Conservation (phyloP, 139 green algal species). For the Picochlorum sp. region DNA sequence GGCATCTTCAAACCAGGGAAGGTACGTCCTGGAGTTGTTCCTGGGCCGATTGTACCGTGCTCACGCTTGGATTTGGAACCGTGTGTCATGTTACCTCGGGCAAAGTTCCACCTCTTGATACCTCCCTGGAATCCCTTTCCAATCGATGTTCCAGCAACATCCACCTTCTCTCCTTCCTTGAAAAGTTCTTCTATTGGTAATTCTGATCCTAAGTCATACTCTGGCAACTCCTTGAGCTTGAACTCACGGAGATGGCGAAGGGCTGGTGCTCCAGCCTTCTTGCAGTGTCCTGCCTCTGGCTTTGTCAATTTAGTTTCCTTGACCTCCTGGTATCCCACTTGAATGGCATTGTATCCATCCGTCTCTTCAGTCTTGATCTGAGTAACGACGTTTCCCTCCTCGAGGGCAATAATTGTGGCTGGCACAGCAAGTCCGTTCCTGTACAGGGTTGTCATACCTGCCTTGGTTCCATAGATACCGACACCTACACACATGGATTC, state of each 20-base stretch:
- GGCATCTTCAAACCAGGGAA: conserved; percentile 93
- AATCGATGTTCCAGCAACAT: conserved; percentile 82
- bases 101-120: conserved; percentile 92
- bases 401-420: conserved; percentile 85
- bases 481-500: conserved; percentile 2
- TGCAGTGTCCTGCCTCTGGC: conserved; percentile 87
- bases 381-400: conserved; percentile 88
- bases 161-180: conserved; percentile 84
- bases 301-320: conserved; percentile 77
- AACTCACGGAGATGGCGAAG: conserved; percentile 88
- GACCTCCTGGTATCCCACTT: conserved; percentile 71
- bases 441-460: conserved; percentile 86
- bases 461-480: conserved; percentile 78
- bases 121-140: conserved; percentile 90
- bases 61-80: conserved; percentile 93
- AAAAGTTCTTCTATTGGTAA: conserved; percentile 83
- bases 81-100: conserved; percentile 94
- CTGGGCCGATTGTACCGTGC: conserved; percentile 86
- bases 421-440: conserved; percentile 71
- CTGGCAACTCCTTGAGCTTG: conserved; percentile 58
- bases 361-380: conserved; percentile 85
- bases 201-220: conserved; percentile 69
- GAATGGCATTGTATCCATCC: conserved; percentile 91
- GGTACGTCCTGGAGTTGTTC: conserved; percentile 82
- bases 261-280: conserved; percentile 68